These are phyloP conservation scores for Fusarium domesticum DNA, from an alignment of 2,329 filamentous ascomycete genomes.

Conservation along the genomic window DNA sequence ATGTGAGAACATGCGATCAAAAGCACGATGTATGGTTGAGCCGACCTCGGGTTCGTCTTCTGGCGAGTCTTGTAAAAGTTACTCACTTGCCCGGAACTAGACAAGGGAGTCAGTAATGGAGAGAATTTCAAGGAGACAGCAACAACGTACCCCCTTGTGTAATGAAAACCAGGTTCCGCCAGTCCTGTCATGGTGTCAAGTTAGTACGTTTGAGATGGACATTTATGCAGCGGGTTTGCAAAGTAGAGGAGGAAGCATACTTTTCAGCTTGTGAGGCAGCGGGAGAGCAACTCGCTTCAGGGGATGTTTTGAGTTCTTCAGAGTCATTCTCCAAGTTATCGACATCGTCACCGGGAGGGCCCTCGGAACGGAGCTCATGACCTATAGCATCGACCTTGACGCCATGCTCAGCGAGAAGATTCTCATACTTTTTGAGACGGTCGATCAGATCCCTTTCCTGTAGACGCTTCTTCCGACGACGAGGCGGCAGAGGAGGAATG, in stretches of 20 bases:
- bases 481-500: constrained; percentile 53
- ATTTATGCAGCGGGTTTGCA: not conserved
- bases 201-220: no score
- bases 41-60: constrained; percentile 55
- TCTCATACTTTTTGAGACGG: constrained; percentile 66
- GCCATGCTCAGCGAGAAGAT: constrained; percentile 61
- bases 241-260: constrained; percentile 16
- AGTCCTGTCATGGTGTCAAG: constrained; percentile 14
- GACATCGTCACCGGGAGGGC: constrained; percentile 45
- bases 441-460: constrained; percentile 69
- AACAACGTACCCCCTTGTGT: constrained; percentile 48
- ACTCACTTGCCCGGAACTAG: constrained; percentile 51
- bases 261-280: constrained; percentile 28
- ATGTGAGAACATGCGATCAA: constrained; percentile 57
- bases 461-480: constrained; percentile 60
- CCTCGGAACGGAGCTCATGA: constrained; percentile 38
- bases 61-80: constrained; percentile 51
- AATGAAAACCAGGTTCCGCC: constrained; percentile 46
- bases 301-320: constrained; percentile 52
- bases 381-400: constrained; percentile 68
- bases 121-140: no score
- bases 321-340: constrained; percentile 57
- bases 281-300: constrained; percentile 42
- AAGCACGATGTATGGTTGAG: constrained; percentile 55
- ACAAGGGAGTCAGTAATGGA: constrained; percentile 6